phyloP scores from a whole-genome alignment of 352 stramenopile species.

The Phytophthora chlamydospora region DNA sequence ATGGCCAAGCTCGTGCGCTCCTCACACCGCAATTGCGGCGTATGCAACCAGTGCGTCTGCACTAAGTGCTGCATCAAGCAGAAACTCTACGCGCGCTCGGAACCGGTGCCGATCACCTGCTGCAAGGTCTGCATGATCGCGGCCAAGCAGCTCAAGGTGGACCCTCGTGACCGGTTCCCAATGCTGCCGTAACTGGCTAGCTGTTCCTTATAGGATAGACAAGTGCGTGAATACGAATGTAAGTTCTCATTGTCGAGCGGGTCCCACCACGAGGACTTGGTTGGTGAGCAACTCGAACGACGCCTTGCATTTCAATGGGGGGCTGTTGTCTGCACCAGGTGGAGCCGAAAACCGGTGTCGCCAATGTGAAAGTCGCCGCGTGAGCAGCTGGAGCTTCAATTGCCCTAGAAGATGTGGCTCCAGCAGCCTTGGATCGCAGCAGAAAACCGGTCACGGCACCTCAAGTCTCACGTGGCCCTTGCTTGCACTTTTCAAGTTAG shows the following conservation, averaged over 20 bases:
- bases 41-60: constrained; percentile 52
- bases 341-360: not conserved
- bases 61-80: constrained; percentile 62
- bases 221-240: constrained; percentile 22
- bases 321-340: constrained; percentile 9
- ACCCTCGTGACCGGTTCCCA: constrained; percentile 61
- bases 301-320: not conserved
- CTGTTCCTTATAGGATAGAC: not conserved
- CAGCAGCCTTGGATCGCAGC: constrained; percentile 1
- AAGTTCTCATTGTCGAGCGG: constrained; percentile 1
- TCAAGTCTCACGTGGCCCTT: constrained; percentile 5
- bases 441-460: constrained; percentile 11
- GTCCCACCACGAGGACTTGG: too few species aligned
- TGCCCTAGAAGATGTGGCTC: constrained; percentile 33
- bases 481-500: constrained; percentile 16
- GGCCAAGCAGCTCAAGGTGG: constrained; percentile 45
- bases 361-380: constrained; percentile 5
- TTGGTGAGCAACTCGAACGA: not conserved
- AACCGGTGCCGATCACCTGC: constrained; percentile 47
- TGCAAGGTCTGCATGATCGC: constrained; percentile 59
- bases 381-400: constrained; percentile 7
- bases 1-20: constrained; percentile 38
- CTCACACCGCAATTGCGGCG: constrained; percentile 42
- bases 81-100: constrained; percentile 44
- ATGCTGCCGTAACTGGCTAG: constrained; percentile 34